A percentile compares a stretch with the other conserved stretches of the same genome.
phyloP scores from a whole-genome alignment of 2,329 filamentous ascomycete genomes.

The Claviceps cyperi region DNA sequence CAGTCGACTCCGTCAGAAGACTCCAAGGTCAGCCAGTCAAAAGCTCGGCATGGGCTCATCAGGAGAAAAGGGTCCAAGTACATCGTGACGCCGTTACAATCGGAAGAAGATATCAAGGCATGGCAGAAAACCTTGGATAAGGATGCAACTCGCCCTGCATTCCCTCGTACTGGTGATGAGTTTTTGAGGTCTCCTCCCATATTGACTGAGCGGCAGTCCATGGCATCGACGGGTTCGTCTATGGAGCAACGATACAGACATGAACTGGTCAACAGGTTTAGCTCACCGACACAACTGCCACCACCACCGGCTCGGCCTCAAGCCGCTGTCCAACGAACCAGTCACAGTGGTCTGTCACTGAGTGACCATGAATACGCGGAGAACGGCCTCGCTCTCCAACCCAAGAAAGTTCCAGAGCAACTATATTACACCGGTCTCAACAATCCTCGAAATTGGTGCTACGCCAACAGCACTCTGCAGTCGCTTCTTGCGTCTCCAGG shows the following conservation, averaged over 20 bases:
- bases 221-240: slow-evolving; percentile 29
- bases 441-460: slow-evolving; percentile 76
- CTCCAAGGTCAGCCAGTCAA: slow-evolving; percentile 7
- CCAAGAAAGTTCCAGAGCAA: slow-evolving; percentile 24
- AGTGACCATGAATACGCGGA: slow-evolving; percentile 18
- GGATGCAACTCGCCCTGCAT: slow-evolving; percentile 41
- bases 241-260: slow-evolving; percentile 14
- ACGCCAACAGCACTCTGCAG: slow-evolving; percentile 85
- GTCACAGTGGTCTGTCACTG: slow-evolving; percentile 60
- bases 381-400: slow-evolving; percentile 19
- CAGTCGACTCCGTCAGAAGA: slow-evolving; percentile 26
- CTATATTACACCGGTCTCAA: slow-evolving; percentile 49
- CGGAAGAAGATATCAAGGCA: slow-evolving; percentile 65
- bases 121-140: slow-evolving; percentile 67
- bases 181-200: slow-evolving; percentile 73
- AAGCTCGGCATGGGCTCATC: slow-evolving; percentile 13
- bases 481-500: slow-evolving; percentile 60
- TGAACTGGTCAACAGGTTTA: slow-evolving; percentile 19
- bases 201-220: slow-evolving; percentile 44
- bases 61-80: slow-evolving; percentile 29
- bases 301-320: slow-evolving; percentile 51
- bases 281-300: slow-evolving; percentile 33
- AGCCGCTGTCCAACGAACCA: slow-evolving; percentile 52
- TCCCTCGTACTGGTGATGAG: slow-evolving; percentile 63
- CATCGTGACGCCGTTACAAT: slow-evolving; percentile 53